phyloP scores from a whole-genome alignment of 2,329 filamentous ascomycete genomes.

The Torrubiella hemipterigena region DNA sequence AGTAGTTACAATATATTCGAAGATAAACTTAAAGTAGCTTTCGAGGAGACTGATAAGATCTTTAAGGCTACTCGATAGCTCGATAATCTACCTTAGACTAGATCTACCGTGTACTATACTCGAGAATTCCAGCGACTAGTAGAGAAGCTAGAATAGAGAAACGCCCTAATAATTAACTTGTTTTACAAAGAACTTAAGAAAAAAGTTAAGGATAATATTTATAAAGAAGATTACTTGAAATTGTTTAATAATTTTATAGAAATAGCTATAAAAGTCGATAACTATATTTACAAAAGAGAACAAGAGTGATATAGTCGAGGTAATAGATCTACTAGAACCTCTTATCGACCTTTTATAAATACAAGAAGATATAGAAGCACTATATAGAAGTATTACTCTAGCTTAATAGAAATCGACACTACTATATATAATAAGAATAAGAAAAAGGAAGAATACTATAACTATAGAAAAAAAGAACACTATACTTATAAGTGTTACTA shows the following conservation, averaged over 20 bases:
- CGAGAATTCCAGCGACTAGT: neutral
- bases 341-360: no score
- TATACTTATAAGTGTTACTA: neutral
- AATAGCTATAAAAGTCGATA: constrained; percentile 1
- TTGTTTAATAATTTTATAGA: neutral
- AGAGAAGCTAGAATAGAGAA: neutral
- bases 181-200: constrained; percentile 2
- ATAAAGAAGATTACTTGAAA: constrained; percentile 1
- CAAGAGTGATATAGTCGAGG: no score
- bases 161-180: neutral
- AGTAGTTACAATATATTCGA: neutral
- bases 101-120: neutral
- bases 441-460: neutral
- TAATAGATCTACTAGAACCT: no score
- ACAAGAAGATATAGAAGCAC: no score
- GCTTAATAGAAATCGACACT: neutral
- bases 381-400: neutral
- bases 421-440: neutral
- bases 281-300: neutral
- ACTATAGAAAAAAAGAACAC: neutral
- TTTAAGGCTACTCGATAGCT: neutral
- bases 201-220: constrained; percentile 3
- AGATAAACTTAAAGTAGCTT: neutral
- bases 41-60: neutral
- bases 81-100: neutral